Conservation (phyloP, 1,139 yeast species). For the Pichia sorboxylosa region DNA sequence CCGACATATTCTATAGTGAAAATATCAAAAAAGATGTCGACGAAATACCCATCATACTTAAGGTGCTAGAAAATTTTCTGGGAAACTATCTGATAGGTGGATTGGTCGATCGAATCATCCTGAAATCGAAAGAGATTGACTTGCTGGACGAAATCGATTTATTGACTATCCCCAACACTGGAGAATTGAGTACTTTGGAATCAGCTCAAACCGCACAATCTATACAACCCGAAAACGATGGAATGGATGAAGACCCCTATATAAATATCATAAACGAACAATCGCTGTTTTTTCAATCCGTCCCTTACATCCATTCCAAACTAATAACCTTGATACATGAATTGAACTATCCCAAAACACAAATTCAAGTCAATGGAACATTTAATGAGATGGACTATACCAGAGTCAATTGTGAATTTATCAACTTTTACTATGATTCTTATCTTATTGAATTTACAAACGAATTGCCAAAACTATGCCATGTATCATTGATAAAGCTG, state of each 20-base stretch:
- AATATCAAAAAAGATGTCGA: slow-evolving; percentile 15
- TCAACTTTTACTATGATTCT: slow-evolving; percentile 24
- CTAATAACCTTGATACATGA: slow-evolving; percentile 15
- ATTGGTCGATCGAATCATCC: slow-evolving; percentile 26
- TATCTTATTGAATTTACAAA: slow-evolving; percentile 23
- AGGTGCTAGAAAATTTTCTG: slow-evolving; percentile 23
- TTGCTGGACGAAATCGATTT: slow-evolving; percentile 17
- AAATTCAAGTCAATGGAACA: slow-evolving; percentile 3
- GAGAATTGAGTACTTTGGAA: not conserved
- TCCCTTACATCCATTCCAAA: slow-evolving; percentile 22
- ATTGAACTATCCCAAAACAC: slow-evolving; percentile 20
- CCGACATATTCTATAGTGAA: slow-evolving; percentile 16
- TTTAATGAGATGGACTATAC: slow-evolving; percentile 18
- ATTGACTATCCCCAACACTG: not conserved
- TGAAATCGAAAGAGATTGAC: slow-evolving; percentile 27
- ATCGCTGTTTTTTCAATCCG: slow-evolving; percentile 24
- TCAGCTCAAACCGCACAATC: slow-evolving; percentile 14
- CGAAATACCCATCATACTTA: slow-evolving; percentile 22
- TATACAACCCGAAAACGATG: slow-evolving; percentile 12
- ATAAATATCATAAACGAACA: slow-evolving; percentile 23
- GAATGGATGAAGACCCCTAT: not conserved
- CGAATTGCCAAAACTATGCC: slow-evolving; percentile 23
- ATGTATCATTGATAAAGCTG: slow-evolving; percentile 16
- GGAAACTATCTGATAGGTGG: slow-evolving; percentile 23
- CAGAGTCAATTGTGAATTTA: slow-evolving; percentile 20